Evolutionary conservation across 495 filamentous ascomycete species (phyloP), one percentile per base, ranked within the genome.

Genomic region (Amphirosellinia nigrospora): DNA sequence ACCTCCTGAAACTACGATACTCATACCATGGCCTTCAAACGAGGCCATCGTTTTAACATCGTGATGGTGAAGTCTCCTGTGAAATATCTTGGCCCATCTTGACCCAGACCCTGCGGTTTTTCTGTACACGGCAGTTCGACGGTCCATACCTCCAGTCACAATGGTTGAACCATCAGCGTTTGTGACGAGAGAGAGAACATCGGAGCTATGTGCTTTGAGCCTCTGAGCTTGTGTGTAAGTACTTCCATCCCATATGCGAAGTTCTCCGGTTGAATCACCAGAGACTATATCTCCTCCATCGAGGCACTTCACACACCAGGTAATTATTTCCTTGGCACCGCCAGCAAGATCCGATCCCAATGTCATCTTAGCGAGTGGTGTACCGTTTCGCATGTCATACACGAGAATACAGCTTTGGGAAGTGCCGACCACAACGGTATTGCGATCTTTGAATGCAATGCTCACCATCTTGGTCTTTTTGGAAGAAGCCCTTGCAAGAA

Each of bases 31-130:
- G 21, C 90, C 89, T 78, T 98, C 94, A 64, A 93, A 98, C 19
- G 92, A 89, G 59, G 94, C 94, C 88, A 99, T 93, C 16, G 94
- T 88, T 81, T 98, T 97, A 71, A 98, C 93, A 83, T 99, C 96
- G 76, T 98, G 94, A 16, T 86, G 86, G 75, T 99, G 96, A 75
- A 92, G 92, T 75, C 94, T 85, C 67, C 90, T 83, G 73, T 97
- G 93, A 72, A 88, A 89, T n/a, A 92, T 82, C 80, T 96, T 93
- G 15, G 87, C 89, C 96, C 96, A 98, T 76, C 92, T 85, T 5
- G 79, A 74, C 38, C 82, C 82, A 60, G 89, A 86, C 61, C 88
- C 86, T 46, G 86, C 83, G 69, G 84, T 86, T 56, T 87, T 86
- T 79, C 88, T 89, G 78, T 95, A 97, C 34, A 94, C 81, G 13